Conservation (phyloP, 2,329 filamentous ascomycete species). For the Paecilomyces fulvus region DNA sequence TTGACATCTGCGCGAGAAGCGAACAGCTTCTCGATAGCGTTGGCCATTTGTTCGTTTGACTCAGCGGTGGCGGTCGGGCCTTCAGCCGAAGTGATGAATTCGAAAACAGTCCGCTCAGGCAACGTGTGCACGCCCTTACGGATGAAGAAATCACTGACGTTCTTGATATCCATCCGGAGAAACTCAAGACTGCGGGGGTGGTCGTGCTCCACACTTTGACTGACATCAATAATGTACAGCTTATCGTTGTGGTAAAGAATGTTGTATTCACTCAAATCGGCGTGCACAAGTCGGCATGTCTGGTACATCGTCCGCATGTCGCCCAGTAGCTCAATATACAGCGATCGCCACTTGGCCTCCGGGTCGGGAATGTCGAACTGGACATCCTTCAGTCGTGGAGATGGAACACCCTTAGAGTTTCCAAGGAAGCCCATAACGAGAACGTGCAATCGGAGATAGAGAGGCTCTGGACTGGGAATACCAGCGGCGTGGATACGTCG, state of each 20-base stretch:
- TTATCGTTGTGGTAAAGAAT: conserved; percentile 75
- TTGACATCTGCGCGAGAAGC: conserved; percentile 45
- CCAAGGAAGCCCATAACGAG: conserved; percentile 92
- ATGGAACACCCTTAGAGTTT: conserved; percentile 76
- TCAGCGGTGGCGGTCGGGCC: conserved; percentile 33
- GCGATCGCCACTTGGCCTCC: conserved; percentile 62
- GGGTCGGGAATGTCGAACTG: conserved; percentile 59
- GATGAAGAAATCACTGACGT: conserved; percentile 86
- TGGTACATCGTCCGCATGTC: conserved; percentile 94
- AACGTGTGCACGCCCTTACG: conserved; percentile 76
- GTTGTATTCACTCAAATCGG: conserved; percentile 97
- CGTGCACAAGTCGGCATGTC: conserved; percentile 83
- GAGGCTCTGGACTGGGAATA: conserved; percentile 83
- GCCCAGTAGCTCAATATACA: conserved; percentile 76
- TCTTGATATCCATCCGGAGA: conserved; percentile 96
- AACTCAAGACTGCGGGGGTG: conserved; percentile 91
- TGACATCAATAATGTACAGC: conserved; percentile 94
- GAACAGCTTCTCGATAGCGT: conserved; percentile 60
- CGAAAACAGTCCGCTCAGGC: conserved; percentile 69
- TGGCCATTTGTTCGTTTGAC: conserved; percentile 49
- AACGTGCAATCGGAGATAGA: conserved; percentile 86
- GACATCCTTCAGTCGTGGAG: conserved; percentile 83
- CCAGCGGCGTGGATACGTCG: conserved; percentile 73
- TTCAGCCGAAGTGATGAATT: conserved; percentile 63
- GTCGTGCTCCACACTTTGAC: conserved; percentile 93